Percentiles rank a stretch among this genome's conserved stretches.
Evolutionary conservation across 306 rosid species (phyloP).

Genomic region (Bauhinia variegata): DNA sequence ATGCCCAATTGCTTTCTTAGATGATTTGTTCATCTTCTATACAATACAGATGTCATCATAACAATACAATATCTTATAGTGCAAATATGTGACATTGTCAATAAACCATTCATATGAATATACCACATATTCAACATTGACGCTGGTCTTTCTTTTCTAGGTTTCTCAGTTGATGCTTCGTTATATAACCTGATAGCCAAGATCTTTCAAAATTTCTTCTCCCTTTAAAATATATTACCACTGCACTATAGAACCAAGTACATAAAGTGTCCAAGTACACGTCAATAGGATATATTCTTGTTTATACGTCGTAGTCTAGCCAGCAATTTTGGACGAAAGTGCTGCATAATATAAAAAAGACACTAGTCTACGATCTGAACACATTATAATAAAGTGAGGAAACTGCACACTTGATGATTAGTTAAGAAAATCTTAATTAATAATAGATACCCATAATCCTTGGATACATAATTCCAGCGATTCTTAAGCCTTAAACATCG

Average conservation of each 20-base stretch:
- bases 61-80: too few species aligned
- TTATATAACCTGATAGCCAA: too few species aligned
- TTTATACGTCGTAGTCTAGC: not conserved
- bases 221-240: too few species aligned
- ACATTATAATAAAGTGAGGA: not conserved
- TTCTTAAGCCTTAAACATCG: slow-evolving; percentile 43
- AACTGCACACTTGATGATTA: slow-evolving; percentile 5
- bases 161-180: too few species aligned
- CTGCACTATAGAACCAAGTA: not conserved
- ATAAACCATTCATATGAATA: too few species aligned
- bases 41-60: too few species aligned
- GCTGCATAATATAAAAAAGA: not conserved
- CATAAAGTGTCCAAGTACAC: slow-evolving; percentile 12
- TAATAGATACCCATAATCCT: slow-evolving; percentile 1
- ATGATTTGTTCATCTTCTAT: too few species aligned
- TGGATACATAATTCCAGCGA: slow-evolving; percentile 37
- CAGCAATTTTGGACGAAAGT: slow-evolving; percentile 6
- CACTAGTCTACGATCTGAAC: not conserved
- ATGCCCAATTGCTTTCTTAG: too few species aligned
- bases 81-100: too few species aligned
- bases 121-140: too few species aligned
- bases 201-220: too few species aligned
- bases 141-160: too few species aligned
- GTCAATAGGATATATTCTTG: not conserved
- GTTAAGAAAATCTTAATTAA: not conserved